Base-by-base conservation (phyloP, 2,329 filamentous ascomycete genomes). In the Aspergillus sp. region DNA sequence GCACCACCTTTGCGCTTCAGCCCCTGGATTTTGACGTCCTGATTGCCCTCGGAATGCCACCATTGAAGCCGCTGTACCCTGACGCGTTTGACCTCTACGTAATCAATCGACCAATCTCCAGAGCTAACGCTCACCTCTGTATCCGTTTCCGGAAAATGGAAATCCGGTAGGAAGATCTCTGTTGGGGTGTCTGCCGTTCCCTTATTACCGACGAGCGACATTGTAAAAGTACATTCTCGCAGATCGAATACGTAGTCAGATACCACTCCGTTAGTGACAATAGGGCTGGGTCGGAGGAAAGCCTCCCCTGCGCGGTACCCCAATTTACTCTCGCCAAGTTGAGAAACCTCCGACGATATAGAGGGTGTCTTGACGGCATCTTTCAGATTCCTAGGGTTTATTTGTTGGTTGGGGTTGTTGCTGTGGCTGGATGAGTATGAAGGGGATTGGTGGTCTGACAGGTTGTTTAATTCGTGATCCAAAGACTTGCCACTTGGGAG, bases 231-330 rank as follows among this genome's bases (percentile, higher is more conserved):
- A 71, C 90, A 93, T 58, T 83, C 89, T 48, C 84, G 85, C 53
- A 99, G 80, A 71, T 97, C 91, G 68, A 99, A 99, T 2, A 86
- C 89, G 68, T 90, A 90, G 9, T 83, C 80, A 2, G 83, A 71
- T 14, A 97, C 79, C 27, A 84, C 82, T 9, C 95, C 95, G 49
- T 87, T 87, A 0, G 90, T 90, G 4, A 82, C 80, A 24, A 93
- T 86, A 0, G 95, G 91, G 0, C 89, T 88, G 0, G 95, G 95
- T 2, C 95, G 88, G 35, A 98, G 86, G 68, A 91, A 98, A 0
- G 96, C 93, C 75, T 99, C 93, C 4, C 93, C 93, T 1, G 93
- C 95, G 39, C 95, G 89, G 68, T 89, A 91, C 1, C 95, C 93
- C 85, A 1, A 84, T 77, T 56, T 82, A 84, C n/a, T 82, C 84